Evolutionary conservation across 2,329 filamentous ascomycete genomes (phyloP), one percentile per base, ranked within the genome.

Genomic region (Pseudogymnoascus sp.): DNA sequence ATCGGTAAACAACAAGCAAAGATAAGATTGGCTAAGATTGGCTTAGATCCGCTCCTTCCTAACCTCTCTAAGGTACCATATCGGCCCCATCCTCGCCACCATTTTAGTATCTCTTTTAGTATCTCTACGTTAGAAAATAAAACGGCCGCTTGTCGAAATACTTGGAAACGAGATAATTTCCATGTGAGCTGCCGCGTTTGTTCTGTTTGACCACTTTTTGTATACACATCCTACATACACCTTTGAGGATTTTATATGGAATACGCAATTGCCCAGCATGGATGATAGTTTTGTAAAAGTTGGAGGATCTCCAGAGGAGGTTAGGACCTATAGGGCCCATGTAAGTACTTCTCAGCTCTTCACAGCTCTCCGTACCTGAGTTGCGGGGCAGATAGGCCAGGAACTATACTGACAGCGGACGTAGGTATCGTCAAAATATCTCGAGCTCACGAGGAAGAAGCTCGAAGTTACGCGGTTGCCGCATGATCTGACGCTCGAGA

Each of bases 391-490:
- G 16, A 19, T 11, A 8, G n/a, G 19, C 28, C 58, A 30, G 1
- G 30, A 52, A 45, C 4, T 55, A 60, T 38, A 11, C 58, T 60
- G 8, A 60, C 58, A 25, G 25, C 23, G 35, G 62, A 38, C 19
- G 36, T 39, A 88, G 85, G 82, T 89, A 14, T 88, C 86, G 2
- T 82, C 80, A 62, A 84, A 82, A 68, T 89, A 89, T 71, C 78
- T 90, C 1, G 82, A 88, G 52, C 77, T 89, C 64, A 90, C 87
- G 5, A 81, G 77, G 69, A 82, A 84, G 71, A 90, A 90, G 72
- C 78, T 90, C 8, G 84, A 88, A 69, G 77, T 89, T 52, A 85
- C 85, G 22, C 78, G 87, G 63, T 73, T 89, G 30, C 87, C 87
- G 41, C 82, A 84, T 67, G 84, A 88, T 67, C 69, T 79, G 2